Percentiles rank a stretch among this genome's conserved stretches.
Conservation (phyloP, 2,329 filamentous ascomycete genomes). For the Fusarium caatingaense region DNA sequence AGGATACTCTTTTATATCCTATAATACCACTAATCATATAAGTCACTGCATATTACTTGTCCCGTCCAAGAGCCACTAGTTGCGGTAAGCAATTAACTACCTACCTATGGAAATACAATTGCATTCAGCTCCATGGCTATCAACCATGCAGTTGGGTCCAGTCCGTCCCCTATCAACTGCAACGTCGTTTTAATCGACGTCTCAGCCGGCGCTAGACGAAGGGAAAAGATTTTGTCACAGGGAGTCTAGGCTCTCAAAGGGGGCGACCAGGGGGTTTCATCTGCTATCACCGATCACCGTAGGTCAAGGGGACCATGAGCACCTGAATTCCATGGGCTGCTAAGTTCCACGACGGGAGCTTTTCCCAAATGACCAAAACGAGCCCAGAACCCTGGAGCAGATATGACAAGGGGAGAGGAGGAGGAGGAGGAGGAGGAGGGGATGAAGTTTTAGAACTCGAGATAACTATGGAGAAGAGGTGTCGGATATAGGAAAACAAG, state of each 20-base stretch:
- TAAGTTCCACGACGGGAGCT: slow-evolving; percentile 16
- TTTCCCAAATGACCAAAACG: slow-evolving; percentile 8
- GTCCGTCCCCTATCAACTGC: slow-evolving; percentile 21
- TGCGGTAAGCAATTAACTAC: not conserved
- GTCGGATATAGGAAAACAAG: not conserved
- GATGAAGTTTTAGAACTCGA: slow-evolving; percentile 29
- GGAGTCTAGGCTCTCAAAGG: slow-evolving; percentile 28
- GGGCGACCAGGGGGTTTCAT: slow-evolving; percentile 21
- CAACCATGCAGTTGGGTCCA: slow-evolving; percentile 4
- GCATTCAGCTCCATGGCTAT: not conserved
- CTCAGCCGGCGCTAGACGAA: slow-evolving; percentile 34
- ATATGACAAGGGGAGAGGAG: slow-evolving; percentile 9
- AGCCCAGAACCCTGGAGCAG: slow-evolving; percentile 20
- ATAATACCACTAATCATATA: slow-evolving; percentile 4
- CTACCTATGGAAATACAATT: not conserved
- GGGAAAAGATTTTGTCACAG: slow-evolving; percentile 21
- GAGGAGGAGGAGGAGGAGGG: not conserved
- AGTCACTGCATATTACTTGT: not conserved
- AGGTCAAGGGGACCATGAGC: slow-evolving; percentile 5
- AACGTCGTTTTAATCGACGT: slow-evolving; percentile 32
- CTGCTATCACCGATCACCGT: not conserved
- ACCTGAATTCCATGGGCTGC: not conserved
- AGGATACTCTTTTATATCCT: not conserved
- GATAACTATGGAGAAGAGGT: slow-evolving; percentile 21
- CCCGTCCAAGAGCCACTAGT: slow-evolving; percentile 1